Conservation (phyloP, 2,329 filamentous ascomycete species). For the Colletotrichum incanum region DNA sequence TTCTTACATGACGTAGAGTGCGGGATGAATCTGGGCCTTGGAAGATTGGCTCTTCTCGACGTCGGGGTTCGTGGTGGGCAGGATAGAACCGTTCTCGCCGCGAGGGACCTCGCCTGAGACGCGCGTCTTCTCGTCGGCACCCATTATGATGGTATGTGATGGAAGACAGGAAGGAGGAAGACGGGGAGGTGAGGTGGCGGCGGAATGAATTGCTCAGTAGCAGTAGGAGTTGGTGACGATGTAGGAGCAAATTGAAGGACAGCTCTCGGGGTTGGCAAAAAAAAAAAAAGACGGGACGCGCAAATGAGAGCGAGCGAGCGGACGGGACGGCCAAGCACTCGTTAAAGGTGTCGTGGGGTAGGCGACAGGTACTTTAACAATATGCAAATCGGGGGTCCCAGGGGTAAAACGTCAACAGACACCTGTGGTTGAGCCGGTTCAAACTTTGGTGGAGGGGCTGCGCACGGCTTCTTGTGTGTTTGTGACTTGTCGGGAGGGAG, state of each 20-base stretch:
- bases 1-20: slow-evolving; percentile 84
- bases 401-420: slow-evolving; percentile 28
- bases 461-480: slow-evolving; percentile 27
- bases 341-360: slow-evolving; percentile 44
- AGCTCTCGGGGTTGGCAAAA: slow-evolving; percentile 17
- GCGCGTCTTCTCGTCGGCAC: slow-evolving; percentile 83
- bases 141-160: slow-evolving; percentile 41
- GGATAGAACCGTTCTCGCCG: slow-evolving; percentile 71
- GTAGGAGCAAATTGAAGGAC: slow-evolving; percentile 24
- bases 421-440: slow-evolving; percentile 28
- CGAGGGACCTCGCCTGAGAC: slow-evolving; percentile 83
- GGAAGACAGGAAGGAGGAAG: not conserved
- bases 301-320: slow-evolving; percentile 42
- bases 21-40: slow-evolving; percentile 80
- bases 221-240: slow-evolving; percentile 19
- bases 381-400: slow-evolving; percentile 44
- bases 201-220: slow-evolving; percentile 12
- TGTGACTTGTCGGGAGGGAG: slow-evolving; percentile 20
- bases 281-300: slow-evolving; percentile 36
- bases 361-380: slow-evolving; percentile 43
- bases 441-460: slow-evolving; percentile 24
- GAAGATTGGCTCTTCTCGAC: slow-evolving; percentile 79
- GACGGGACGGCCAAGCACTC: slow-evolving; percentile 46
- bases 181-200: slow-evolving; percentile 7
- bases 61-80: slow-evolving; percentile 86